Base-by-base conservation (phyloP, 257 asterid genomes). In the Haberlea rhodopensis region DNA sequence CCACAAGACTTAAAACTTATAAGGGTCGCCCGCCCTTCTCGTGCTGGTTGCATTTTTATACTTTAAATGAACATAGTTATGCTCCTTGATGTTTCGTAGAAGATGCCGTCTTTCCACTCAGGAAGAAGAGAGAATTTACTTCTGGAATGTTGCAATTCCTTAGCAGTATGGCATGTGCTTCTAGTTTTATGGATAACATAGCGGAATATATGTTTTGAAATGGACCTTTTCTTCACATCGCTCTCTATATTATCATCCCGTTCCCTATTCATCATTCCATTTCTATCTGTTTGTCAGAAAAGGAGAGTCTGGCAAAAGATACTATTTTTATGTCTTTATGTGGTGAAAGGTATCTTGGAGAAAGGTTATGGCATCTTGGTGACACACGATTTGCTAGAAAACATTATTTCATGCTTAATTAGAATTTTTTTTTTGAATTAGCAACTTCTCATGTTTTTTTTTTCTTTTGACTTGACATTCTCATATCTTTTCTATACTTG, bases 401-500 rank as follows among this genome's bases (percentile, higher is more conserved):
- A 55, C 71, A 34, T 32, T 24, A 15, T n/a, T n/a, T n/a, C n/a
- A n/a, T n/a, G n/a, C n/a, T n/a, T n/a, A n/a, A n/a, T n/a, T n/a
- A n/a, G n/a, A n/a, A n/a, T n/a, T n/a, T n/a, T 48, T 53, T 49
- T 54, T 60, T 61, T 20, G 26, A 25, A 46, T 65, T 59, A 65
- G 53, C 46, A 27, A 62, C 34, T 22, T 56, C 57, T 62, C 69
- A 73, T 26, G 23, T 63, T 45, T 43, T 10, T 16, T 20, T 53
- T 48, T 59, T 32, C 28, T 13, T 51, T 57, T 58, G 40, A n/a
- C n/a, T 27, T 79, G 31, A 74, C 24, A 45, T 8, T 70, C 7
- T 71, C 53, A 29, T 32, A 49, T 43, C 37, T 40, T 72, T 71
- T 27, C 40, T 75, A 62, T 70, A 40, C 19, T 32, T 81, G 78